phyloP scores from a whole-genome alignment of 2,329 filamentous ascomycete species.

The Botrytis tulipae region DNA sequence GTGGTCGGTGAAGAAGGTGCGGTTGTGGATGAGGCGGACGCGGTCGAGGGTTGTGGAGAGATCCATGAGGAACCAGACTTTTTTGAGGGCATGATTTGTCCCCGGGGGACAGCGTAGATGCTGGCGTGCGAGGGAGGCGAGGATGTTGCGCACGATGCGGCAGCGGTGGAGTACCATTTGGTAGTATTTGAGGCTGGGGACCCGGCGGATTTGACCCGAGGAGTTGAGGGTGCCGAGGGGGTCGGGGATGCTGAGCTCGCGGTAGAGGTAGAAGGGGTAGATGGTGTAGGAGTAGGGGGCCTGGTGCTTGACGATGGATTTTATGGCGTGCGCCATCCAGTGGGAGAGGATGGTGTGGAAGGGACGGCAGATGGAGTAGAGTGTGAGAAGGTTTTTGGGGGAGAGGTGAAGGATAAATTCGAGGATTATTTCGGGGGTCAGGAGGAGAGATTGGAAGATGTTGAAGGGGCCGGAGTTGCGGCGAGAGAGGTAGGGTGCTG shows the following conservation, averaged over 20 bases:
- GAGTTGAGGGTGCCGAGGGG: conserved; percentile 48
- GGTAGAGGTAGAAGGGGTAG: conserved; percentile 63
- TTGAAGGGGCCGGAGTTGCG: conserved; percentile 7
- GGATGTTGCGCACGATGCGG: conserved; percentile 57
- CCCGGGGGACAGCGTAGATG: conserved; percentile 55
- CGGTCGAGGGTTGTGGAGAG: conserved; percentile 57
- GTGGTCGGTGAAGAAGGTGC: conserved; percentile 52
- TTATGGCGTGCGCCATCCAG: conserved; percentile 36
- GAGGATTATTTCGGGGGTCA: conserved; percentile 2
- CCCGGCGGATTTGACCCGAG: conserved; percentile 44
- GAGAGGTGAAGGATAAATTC: background rate
- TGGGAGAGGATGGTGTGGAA: background rate
- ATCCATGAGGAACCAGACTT: conserved; percentile 74
- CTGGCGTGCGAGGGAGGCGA: conserved; percentile 56
- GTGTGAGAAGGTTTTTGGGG: background rate
- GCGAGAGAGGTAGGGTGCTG: background rate
- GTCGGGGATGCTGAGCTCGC: conserved; percentile 56
- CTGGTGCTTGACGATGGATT: conserved; percentile 52
- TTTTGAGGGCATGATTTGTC: conserved; percentile 52
- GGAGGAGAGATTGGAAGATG: background rate
- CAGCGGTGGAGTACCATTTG: conserved; percentile 63
- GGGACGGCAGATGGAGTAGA: background rate
- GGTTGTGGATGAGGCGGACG: conserved; percentile 52
- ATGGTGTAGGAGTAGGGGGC: conserved; percentile 50
- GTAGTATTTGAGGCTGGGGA: conserved; percentile 67